phyloP scores from a whole-genome alignment of 1,139 yeast genomes.

The Taiozyma sp. region DNA sequence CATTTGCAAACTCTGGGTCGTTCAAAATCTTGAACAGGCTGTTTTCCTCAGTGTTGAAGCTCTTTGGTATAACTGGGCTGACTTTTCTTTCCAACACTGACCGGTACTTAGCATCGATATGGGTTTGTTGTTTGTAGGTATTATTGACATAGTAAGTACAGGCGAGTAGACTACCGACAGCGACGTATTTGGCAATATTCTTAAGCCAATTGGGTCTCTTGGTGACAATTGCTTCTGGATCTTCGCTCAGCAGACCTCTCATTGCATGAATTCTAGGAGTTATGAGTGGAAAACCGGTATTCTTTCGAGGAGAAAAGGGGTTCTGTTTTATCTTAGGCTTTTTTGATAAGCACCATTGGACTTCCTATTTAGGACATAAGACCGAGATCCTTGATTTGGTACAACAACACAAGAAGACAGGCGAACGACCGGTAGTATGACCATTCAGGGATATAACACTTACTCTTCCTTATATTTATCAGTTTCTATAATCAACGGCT shows the following conservation, averaged over 20 bases:
- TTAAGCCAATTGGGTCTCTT: not conserved
- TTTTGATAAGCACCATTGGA: too few relatives aligned
- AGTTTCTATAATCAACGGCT: conserved; percentile 9
- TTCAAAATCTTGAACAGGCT: conserved; percentile 6
- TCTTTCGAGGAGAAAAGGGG: not conserved
- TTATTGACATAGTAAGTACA: not conserved
- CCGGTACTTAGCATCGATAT: not conserved
- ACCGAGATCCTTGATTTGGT: too few relatives aligned
- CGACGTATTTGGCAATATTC: not conserved
- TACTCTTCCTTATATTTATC: conserved; percentile 32
- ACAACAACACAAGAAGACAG: too few relatives aligned
- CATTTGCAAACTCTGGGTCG: conserved; percentile 36
- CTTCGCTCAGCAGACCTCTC: not conserved
- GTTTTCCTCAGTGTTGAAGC: not conserved
- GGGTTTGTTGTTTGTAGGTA: not conserved
- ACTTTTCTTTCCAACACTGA: not conserved
- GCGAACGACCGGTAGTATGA: too few relatives aligned
- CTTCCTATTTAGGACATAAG: too few relatives aligned
- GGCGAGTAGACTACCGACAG: not conserved
- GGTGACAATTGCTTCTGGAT: not conserved
- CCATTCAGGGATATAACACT: too few relatives aligned
- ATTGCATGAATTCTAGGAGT: not conserved
- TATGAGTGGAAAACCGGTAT: too few relatives aligned
- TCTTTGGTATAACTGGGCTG: not conserved
- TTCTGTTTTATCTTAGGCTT: too few relatives aligned